Base-by-base conservation (phyloP, 441 rosid genomes). In the Kokia cookei region DNA sequence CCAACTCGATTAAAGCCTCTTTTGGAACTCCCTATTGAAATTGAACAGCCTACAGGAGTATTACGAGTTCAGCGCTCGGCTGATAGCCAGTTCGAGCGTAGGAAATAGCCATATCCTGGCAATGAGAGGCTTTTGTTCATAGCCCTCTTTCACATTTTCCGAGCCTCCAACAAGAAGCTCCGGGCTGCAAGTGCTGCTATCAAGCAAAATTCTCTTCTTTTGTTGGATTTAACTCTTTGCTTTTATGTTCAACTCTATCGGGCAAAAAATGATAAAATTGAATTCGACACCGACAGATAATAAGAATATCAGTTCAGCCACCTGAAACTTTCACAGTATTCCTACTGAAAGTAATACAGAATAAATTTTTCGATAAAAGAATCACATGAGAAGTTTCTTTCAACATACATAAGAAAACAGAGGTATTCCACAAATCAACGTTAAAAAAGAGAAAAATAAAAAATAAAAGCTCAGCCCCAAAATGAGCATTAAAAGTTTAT, bases 401-500 rank as follows among this genome's bases (percentile, higher is more conserved):
- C 54, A 40, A 63, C 55, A 79, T 42, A 42, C 75, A 79, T 60
- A 79, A 76, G 61, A 35, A 65, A 51, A 71, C 8, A 65, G 60
- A 71, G 5, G 59, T n/a, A 72, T 67, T 55, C 80, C 24, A 71
- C 35, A 73, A 42, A 77, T 72, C 51, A 65, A 72, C 42, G 45
- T 9, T 50, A 53, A 69, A 71, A 60, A 50, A 55, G 32, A 62
- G n/a, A 51, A n/a, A 15, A 17, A 51, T 15, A 51, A 51, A 48
- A n/a, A 51, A n/a, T 15, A 51, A 5, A 75, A 65, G 72, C 76
- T 77, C 73, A 8, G 70, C 77, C 47, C 76, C 78, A 86, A 84
- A 79, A 68, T 75, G 78, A 73, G 76, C 67, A 75, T 60, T 65
- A 71, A 73, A 71, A 59, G 81, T 65, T 73, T 76, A 84, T 82